phyloP scores from a whole-genome alignment of 2,329 filamentous ascomycete genomes.

The Xylariomycetidae sp. region DNA sequence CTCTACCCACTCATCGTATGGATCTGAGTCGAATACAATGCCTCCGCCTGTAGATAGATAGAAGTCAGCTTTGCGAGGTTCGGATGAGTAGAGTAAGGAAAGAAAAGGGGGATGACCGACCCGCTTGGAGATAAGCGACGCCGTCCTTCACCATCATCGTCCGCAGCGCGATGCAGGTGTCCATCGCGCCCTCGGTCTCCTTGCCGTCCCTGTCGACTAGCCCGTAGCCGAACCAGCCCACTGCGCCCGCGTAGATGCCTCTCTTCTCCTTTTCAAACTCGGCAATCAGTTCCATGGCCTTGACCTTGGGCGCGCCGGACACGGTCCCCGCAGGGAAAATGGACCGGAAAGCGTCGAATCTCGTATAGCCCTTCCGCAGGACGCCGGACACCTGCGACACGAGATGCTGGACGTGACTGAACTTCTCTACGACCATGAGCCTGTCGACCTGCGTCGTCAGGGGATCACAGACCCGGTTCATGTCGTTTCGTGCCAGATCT shows the following conservation, averaged over 20 bases:
- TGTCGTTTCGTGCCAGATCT: conserved; percentile 90
- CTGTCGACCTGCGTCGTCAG: conserved; percentile 85
- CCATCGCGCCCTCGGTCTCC: conserved; percentile 79
- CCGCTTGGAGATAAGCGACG: conserved; percentile 84
- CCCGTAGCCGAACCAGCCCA: conserved; percentile 93
- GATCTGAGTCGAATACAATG: conserved; percentile 92
- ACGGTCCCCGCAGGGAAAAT: conserved; percentile 98
- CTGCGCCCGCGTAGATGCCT: conserved; percentile 91
- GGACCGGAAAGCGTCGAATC: conserved; percentile 92
- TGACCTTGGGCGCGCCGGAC: conserved; percentile 90
- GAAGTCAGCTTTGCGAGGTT: no score
- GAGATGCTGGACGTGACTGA: conserved; percentile 95
- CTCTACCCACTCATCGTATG: conserved; percentile 88
- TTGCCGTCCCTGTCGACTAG: conserved; percentile 60
- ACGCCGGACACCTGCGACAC: conserved; percentile 93
- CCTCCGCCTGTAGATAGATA: conserved; percentile 56
- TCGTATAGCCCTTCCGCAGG: conserved; percentile 75
- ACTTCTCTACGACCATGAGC: conserved; percentile 89
- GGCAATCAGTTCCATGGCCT: conserved; percentile 94
- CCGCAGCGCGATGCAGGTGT: conserved; percentile 73
- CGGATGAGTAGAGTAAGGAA: no score
- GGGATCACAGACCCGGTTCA: conserved; percentile 93
- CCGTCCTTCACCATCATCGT: conserved; percentile 95
- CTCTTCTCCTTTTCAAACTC: conserved; percentile 92
- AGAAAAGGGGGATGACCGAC: conserved; percentile 30